Conservation (phyloP, 2,329 filamentous ascomycete species). For the Fusarium lyarnte region DNA sequence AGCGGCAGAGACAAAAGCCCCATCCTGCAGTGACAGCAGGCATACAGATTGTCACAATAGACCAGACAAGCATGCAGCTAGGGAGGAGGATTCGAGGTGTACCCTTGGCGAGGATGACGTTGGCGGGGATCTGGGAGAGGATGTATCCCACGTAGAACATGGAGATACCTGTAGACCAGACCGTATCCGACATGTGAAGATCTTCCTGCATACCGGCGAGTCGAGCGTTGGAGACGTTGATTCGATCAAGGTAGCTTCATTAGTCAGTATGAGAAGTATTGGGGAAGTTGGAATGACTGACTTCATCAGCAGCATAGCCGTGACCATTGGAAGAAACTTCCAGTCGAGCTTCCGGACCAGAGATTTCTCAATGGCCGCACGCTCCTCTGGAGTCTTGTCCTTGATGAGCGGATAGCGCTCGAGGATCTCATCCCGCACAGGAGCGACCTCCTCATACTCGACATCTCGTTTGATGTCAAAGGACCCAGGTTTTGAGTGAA, state of each 20-base stretch:
- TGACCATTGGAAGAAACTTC: conserved; percentile 42
- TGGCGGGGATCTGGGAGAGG: conserved; percentile 57
- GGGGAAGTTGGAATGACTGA: neutral
- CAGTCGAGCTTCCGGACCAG: conserved; percentile 43
- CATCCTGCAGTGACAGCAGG: conserved; percentile 47
- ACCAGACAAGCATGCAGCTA: conserved; percentile 53
- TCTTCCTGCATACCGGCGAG: conserved; percentile 51
- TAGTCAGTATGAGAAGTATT: neutral
- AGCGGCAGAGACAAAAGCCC: conserved; percentile 47
- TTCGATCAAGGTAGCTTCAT: conserved; percentile 59
- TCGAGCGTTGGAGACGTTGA: conserved; percentile 58
- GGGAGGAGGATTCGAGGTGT: conserved; percentile 50
- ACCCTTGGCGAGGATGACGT: conserved; percentile 55
- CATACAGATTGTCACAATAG: conserved; percentile 57
- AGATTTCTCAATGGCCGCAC: conserved; percentile 39
- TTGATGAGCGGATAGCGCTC: conserved; percentile 18
- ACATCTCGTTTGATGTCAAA: conserved; percentile 13
- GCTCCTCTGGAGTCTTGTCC: conserved; percentile 1
- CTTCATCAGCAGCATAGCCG: conserved; percentile 45
- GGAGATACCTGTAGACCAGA: conserved; percentile 54
- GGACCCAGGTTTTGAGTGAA: conserved; percentile 3
- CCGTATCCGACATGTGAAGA: conserved; percentile 46
- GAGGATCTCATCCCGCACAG: conserved; percentile 9
- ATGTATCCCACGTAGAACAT: conserved; percentile 59
- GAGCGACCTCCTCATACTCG: conserved; percentile 17